Percentiles rank a stretch among this genome's conserved stretches.
phyloP scores from a whole-genome alignment of 257 asterid genomes.

The Scutellaria barbata region DNA sequence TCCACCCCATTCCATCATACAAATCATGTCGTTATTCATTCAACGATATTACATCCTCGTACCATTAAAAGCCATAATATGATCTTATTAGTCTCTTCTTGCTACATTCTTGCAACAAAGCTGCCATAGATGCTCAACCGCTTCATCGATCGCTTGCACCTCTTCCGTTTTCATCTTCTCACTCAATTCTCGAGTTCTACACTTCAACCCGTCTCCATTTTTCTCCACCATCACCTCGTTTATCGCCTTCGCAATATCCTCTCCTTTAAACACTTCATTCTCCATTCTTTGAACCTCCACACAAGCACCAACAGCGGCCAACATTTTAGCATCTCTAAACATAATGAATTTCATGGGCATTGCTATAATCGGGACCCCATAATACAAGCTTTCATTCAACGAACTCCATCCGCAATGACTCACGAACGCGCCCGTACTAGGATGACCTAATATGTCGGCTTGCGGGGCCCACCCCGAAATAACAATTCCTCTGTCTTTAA shows the following conservation, averaged over 20 bases:
- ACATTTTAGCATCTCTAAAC: slow-evolving; percentile 28
- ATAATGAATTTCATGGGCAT: slow-evolving; percentile 45
- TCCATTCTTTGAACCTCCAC: slow-evolving; percentile 37
- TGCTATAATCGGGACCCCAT: no score
- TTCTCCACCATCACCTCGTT: slow-evolving; percentile 10
- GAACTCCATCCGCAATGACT: no score
- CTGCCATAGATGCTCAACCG: not conserved
- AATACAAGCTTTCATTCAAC: no score
- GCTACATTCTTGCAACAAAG: slow-evolving; percentile 17
- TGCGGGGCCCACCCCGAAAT: slow-evolving; percentile 51
- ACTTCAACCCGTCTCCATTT: slow-evolving; percentile 25
- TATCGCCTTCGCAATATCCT: slow-evolving; percentile 34
- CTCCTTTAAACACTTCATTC: slow-evolving; percentile 26
- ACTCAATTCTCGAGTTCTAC: slow-evolving; percentile 26
- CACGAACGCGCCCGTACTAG: no score
- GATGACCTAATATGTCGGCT: slow-evolving; percentile 34
- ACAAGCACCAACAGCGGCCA: slow-evolving; percentile 37
- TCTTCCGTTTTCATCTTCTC: slow-evolving; percentile 38
- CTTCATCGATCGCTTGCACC: slow-evolving; percentile 13
- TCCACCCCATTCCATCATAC: no score
- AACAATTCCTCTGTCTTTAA: slow-evolving; percentile 36
- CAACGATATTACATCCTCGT: no score
- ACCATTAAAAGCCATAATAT: no score
- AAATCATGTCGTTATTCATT: no score
- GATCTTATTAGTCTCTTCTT: not conserved